Evolutionary conservation across 495 filamentous ascomycete species (phyloP).

Genomic region (Hypomontagnella monticulosa): DNA sequence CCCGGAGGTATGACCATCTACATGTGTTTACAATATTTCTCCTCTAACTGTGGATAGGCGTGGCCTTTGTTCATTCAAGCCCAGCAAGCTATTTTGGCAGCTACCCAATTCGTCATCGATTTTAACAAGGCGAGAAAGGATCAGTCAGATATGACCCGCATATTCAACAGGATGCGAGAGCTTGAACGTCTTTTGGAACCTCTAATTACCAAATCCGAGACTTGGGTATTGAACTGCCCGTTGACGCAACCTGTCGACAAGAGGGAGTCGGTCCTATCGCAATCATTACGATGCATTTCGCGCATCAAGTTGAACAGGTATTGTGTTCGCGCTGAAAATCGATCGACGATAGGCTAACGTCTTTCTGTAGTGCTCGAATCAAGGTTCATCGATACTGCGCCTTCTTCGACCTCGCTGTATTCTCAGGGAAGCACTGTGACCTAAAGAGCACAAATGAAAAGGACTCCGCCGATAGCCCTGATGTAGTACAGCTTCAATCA

Average conservation of each 20-base stretch:
- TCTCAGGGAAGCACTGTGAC: constrained; percentile 68
- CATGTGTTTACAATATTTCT: background rate
- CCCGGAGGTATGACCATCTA: constrained; percentile 56
- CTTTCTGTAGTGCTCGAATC: constrained; percentile 63
- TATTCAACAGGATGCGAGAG: constrained; percentile 65
- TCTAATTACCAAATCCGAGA: constrained; percentile 57
- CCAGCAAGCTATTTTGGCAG: constrained; percentile 65
- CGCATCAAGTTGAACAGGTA: constrained; percentile 69
- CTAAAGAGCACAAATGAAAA: constrained; percentile 54
- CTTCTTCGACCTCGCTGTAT: constrained; percentile 69
- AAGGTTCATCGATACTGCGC: constrained; percentile 69
- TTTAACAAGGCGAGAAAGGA: constrained; percentile 48
- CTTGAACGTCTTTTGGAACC: constrained; percentile 63
- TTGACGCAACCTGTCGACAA: constrained; percentile 53
- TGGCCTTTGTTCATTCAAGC: constrained; percentile 66
- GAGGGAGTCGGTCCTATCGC: constrained; percentile 58
- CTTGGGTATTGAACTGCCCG: constrained; percentile 52
- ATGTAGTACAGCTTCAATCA: constrained; percentile 39
- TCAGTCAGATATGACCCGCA: constrained; percentile 57
- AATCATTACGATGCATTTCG: constrained; percentile 63
- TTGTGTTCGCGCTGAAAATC: background rate
- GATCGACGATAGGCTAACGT: constrained; percentile 16
- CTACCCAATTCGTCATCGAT: constrained; percentile 64
- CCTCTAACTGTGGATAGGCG: constrained; percentile 49
- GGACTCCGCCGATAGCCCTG: constrained; percentile 29